Percentiles rank a stretch among this genome's conserved stretches.
These are phyloP conservation scores for Cenchrus purpureus DNA, from an alignment of 176 grass and related monocot species.

Conservation along the genomic window DNA sequence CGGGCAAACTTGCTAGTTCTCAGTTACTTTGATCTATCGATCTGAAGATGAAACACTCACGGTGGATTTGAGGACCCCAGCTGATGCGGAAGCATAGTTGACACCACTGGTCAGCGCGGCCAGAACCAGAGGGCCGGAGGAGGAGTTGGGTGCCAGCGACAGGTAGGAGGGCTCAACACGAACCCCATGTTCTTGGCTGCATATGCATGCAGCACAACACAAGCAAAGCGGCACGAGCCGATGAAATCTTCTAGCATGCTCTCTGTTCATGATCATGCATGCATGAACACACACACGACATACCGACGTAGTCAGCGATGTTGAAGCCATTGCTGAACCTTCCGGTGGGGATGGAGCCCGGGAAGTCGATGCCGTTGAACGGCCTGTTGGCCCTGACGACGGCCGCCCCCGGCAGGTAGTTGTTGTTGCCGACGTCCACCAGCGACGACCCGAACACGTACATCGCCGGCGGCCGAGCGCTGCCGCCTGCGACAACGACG, in stretches of 20 bases:
- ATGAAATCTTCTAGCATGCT: not conserved
- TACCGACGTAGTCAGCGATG: conserved; percentile 45
- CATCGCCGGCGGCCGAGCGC: conserved; percentile 22
- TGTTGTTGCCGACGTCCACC: conserved; percentile 57
- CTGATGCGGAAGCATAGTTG: conserved; percentile 59
- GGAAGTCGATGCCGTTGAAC: conserved; percentile 51
- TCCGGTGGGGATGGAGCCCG: conserved; percentile 41
- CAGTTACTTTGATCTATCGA: not conserved
- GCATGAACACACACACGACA: no score
- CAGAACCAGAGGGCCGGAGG: not conserved
- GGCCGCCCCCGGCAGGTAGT: conserved; percentile 11
- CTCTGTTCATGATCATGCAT: not conserved
- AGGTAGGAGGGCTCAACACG: conserved; percentile 43
- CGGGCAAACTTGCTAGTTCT: no score
- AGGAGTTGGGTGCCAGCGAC: not conserved
- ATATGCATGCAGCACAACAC: not conserved
- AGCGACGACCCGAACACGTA: conserved; percentile 53
- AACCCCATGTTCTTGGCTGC: conserved; percentile 47
- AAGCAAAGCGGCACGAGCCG: no score
- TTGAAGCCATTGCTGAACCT: conserved; percentile 71
- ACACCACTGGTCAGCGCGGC: conserved; percentile 20
- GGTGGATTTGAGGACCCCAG: conserved; percentile 53
- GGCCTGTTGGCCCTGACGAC: conserved; percentile 36
- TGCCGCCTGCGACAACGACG: not conserved
- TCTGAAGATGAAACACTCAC: not conserved